Evolutionary conservation across 495 filamentous ascomycete species (phyloP).

Genomic region (Trichoderma parareesei): DNA sequence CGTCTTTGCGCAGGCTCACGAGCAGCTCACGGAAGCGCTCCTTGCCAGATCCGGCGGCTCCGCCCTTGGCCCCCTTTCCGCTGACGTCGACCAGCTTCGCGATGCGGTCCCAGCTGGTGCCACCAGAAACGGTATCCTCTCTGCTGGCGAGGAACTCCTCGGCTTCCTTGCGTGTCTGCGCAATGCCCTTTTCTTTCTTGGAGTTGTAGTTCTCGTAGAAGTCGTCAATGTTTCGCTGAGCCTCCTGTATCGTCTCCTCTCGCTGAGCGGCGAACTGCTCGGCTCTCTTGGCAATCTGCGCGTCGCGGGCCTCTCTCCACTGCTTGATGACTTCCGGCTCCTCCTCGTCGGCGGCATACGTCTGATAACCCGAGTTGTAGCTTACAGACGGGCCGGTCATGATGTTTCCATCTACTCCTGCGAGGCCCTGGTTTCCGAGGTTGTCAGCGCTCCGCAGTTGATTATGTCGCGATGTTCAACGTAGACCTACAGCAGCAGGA

Average conservation of each 20-base stretch:
- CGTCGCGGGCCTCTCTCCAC: slow-evolving; percentile 87
- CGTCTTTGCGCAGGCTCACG: slow-evolving; percentile 81
- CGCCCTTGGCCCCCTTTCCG: slow-evolving; percentile 81
- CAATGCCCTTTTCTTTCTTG: slow-evolving; percentile 85
- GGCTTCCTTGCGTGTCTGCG: slow-evolving; percentile 81
- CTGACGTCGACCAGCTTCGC: slow-evolving; percentile 93
- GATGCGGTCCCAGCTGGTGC: slow-evolving; percentile 97
- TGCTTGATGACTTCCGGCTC: slow-evolving; percentile 82
- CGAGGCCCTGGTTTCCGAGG: slow-evolving; percentile 51
- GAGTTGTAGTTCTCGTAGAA: slow-evolving; percentile 99
- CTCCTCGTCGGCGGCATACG: slow-evolving; percentile 54
- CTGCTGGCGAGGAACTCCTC: slow-evolving; percentile 83
- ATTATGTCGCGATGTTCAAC: neutral
- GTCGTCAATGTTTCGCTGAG: slow-evolving; percentile 86
- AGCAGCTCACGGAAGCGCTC: slow-evolving; percentile 90
- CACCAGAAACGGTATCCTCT: slow-evolving; percentile 86
- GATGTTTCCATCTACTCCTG: slow-evolving; percentile 76
- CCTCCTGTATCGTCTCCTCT: slow-evolving; percentile 71
- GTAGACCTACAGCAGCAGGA: slow-evolving; percentile 18
- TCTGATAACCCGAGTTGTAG: slow-evolving; percentile 60
- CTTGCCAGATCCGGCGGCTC: slow-evolving; percentile 82
- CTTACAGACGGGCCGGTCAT: slow-evolving; percentile 67
- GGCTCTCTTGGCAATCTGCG: slow-evolving; percentile 64
- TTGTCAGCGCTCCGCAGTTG: neutral
- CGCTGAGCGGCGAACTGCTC: slow-evolving; percentile 71